These are phyloP conservation scores for Cymodocea nodosa DNA, from an alignment of 116 monocot genomes.

Conservation along the genomic window DNA sequence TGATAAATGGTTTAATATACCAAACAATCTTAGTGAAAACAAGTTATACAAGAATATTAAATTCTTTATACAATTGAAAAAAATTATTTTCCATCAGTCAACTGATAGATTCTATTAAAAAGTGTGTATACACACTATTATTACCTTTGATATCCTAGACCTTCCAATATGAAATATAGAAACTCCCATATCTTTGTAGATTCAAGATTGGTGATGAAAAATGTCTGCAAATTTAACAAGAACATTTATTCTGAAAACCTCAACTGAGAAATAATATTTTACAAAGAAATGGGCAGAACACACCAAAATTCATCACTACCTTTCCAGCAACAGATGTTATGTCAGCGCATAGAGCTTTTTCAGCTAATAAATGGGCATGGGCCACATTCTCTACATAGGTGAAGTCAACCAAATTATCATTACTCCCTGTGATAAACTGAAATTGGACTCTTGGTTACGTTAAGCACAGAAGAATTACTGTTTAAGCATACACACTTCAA, in stretches of 20 bases:
- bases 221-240: constrained; percentile 37
- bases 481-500: not conserved
- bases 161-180: constrained; percentile 42
- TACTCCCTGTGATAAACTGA: constrained; percentile 75
- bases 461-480: not conserved
- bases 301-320: constrained; percentile 25
- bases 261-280: not conserved
- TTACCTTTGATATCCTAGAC: constrained; percentile 84
- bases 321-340: constrained; percentile 57
- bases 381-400: constrained; percentile 91
- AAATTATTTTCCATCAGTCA: too few species aligned
- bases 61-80: too few species aligned
- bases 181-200: constrained; percentile 59
- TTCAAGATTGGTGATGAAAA: constrained; percentile 80
- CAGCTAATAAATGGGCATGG: constrained; percentile 69
- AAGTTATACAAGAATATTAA: too few species aligned
- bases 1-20: too few species aligned
- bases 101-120: too few species aligned
- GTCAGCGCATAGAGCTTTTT: constrained; percentile 39
- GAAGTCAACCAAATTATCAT: constrained; percentile 53
- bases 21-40: too few species aligned
- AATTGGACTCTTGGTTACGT: constrained; percentile 9
- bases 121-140: not conserved
- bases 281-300: not conserved
- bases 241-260: not conserved